phyloP scores from a whole-genome alignment of 2,329 filamentous ascomycete species.

The Phialophora chinensis region DNA sequence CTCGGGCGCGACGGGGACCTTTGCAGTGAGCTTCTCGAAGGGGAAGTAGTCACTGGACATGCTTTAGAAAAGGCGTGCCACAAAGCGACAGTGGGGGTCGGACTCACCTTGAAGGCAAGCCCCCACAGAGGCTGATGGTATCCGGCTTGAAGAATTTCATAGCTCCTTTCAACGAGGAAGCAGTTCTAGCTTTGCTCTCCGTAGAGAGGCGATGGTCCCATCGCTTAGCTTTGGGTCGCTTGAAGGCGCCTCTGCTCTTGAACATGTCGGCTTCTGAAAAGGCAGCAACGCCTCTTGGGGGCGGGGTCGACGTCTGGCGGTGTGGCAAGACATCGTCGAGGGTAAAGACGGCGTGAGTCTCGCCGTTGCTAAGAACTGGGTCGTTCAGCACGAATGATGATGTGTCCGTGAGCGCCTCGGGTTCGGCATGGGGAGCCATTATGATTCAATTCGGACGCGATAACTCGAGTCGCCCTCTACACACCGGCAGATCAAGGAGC shows the following conservation, averaged over 20 bases:
- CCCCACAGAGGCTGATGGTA: constrained; percentile 89
- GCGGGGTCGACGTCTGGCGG: constrained; percentile 67
- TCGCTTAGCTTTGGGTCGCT: constrained; percentile 77
- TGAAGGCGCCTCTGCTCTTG: constrained; percentile 46
- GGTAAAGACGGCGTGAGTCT: constrained; percentile 53
- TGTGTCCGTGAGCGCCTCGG: constrained; percentile 47
- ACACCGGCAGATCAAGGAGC: background rate
- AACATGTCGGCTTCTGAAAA: constrained; percentile 33
- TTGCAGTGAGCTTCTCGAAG: constrained; percentile 77
- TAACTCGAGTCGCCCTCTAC: background rate
- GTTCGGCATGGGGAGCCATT: constrained; percentile 38
- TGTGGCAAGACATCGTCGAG: constrained; percentile 70
- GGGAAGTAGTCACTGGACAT: constrained; percentile 78
- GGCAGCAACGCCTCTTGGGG: constrained; percentile 34
- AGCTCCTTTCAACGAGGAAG: constrained; percentile 79
- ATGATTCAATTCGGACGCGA: background rate
- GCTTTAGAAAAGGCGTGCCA: constrained; percentile 4
- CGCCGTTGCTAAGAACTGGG: constrained; percentile 38
- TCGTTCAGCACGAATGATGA: constrained; percentile 46
- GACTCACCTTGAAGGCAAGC: constrained; percentile 69
- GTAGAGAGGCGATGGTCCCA: constrained; percentile 75
- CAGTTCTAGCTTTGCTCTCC: constrained; percentile 65
- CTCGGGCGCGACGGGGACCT: constrained; percentile 70
- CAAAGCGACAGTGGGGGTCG: background rate
- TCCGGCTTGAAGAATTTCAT: constrained; percentile 78